Evolutionary conservation across 2,329 filamentous ascomycete genomes (phyloP).

Genomic region (Fusarium sp.): DNA sequence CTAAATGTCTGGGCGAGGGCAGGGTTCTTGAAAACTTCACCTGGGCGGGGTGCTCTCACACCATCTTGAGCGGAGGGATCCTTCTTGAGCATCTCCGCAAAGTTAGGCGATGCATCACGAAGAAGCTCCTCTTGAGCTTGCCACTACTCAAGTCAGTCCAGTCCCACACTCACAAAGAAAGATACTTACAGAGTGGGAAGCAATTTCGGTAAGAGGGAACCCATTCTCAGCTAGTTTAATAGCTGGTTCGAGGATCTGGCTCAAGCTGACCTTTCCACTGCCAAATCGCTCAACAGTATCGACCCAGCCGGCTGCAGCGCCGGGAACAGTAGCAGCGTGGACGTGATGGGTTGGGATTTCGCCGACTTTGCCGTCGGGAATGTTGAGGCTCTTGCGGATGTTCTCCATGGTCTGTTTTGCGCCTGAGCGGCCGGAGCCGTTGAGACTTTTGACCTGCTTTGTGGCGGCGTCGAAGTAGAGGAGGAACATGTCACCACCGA

Average conservation of each 20-base stretch:
- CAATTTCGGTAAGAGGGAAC: conserved; percentile 86
- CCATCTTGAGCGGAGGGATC: conserved; percentile 75
- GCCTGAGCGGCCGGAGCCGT: conserved; percentile 89
- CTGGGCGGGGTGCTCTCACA: conserved; percentile 76
- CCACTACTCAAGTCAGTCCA: conserved; percentile 68
- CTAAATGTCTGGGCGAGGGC: conserved; percentile 84
- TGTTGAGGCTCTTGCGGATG: conserved; percentile 73
- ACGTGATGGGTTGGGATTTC: conserved; percentile 79
- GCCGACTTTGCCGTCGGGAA: conserved; percentile 64
- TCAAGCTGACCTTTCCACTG: conserved; percentile 81
- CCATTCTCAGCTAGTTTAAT: conserved; percentile 88
- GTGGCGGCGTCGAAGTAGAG: conserved; percentile 88
- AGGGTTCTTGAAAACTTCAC: conserved; percentile 90
- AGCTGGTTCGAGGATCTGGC: conserved; percentile 82
- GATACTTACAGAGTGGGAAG: conserved; percentile 70
- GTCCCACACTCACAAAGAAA: rapidly evolving
- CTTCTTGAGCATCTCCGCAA: conserved; percentile 84
- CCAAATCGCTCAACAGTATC: conserved; percentile 90
- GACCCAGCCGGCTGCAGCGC: conserved; percentile 91
- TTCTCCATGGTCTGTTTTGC: conserved; percentile 73
- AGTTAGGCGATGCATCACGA: conserved; percentile 82
- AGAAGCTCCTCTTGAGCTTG: conserved; percentile 68
- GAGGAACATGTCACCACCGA: conserved; percentile 97
- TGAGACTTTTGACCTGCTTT: conserved; percentile 84
- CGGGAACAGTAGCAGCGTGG: conserved; percentile 86